Percentiles rank a stretch among this genome's conserved stretches.
These are phyloP conservation scores for Acidiella bohemica DNA, from an alignment of 495 filamentous ascomycete genomes.

Conservation along the genomic window DNA sequence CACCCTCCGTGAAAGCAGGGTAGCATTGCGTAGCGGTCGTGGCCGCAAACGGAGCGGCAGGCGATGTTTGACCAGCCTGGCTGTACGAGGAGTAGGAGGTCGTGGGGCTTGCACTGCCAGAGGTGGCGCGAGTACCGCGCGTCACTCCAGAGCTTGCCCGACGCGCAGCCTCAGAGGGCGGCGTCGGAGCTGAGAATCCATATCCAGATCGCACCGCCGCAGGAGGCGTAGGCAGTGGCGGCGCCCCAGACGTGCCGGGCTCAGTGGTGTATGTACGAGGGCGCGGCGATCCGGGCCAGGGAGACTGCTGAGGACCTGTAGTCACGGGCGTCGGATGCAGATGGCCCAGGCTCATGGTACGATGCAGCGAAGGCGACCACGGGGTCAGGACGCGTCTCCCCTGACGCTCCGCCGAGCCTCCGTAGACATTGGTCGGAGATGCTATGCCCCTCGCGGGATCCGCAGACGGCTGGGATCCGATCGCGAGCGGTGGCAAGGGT, in stretches of 20 bases:
- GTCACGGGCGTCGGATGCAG: slow-evolving; percentile 22
- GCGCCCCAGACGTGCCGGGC: slow-evolving; percentile 20
- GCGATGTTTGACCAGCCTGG: slow-evolving; percentile 16
- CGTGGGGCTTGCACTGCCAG: slow-evolving; percentile 20
- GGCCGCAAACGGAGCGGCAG: slow-evolving; percentile 13
- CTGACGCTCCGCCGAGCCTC: slow-evolving; percentile 1
- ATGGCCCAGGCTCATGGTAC: slow-evolving; percentile 23
- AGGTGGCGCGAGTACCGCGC: slow-evolving; percentile 7
- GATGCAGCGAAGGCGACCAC: slow-evolving; percentile 25
- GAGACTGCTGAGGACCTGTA: slow-evolving; percentile 25
- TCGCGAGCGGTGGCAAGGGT: slow-evolving; percentile 7
- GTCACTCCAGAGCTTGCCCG: slow-evolving; percentile 2
- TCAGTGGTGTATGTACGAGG: slow-evolving; percentile 20
- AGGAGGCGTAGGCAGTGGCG: slow-evolving; percentile 24
- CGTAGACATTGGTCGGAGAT: neutral
- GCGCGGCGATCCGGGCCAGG: slow-evolving; percentile 21
- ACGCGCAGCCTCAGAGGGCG: slow-evolving; percentile 8
- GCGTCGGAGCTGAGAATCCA: slow-evolving; percentile 12
- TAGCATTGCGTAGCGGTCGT: too few species aligned
- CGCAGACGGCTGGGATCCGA: slow-evolving; percentile 1
- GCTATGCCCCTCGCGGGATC: neutral
- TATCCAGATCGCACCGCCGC: slow-evolving; percentile 16
- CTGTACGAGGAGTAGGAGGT: slow-evolving; percentile 22
- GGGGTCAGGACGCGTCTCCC: slow-evolving; percentile 25
- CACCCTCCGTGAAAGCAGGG: too few species aligned